Percentiles rank a stretch among this genome's conserved stretches.
phyloP scores from a whole-genome alignment of 768 basidiomycete genomes.

The Hortiboletus flavorubellus region DNA sequence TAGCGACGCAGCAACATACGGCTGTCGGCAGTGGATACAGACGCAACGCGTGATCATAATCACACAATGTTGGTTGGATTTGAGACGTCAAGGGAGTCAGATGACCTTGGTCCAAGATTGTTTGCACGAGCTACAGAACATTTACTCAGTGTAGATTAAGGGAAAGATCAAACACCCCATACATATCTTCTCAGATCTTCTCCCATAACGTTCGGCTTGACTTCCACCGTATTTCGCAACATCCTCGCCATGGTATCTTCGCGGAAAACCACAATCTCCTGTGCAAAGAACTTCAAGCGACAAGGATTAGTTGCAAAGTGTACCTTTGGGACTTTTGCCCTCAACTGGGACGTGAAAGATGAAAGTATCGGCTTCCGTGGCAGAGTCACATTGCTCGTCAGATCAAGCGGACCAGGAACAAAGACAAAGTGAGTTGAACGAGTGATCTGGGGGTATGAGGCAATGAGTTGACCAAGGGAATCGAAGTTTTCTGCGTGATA shows the following conservation, averaged over 20 bases:
- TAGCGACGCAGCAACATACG: conserved; percentile 44
- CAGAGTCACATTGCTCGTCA: conserved; percentile 74
- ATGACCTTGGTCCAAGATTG: conserved; percentile 93
- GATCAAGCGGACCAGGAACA: conserved; percentile 91
- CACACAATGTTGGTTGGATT: conserved; percentile 83
- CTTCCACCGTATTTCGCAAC: conserved; percentile 86
- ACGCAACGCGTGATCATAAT: conserved; percentile 88
- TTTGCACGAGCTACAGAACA: conserved; percentile 78
- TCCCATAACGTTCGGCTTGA: conserved; percentile 75
- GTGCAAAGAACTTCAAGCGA: conserved; percentile 90
- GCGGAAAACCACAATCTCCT: conserved; percentile 92
- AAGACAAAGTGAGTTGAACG: conserved; percentile 86
- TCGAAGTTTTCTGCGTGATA: conserved; percentile 78
- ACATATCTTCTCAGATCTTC: conserved; percentile 89
- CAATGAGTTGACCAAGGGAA: conserved; percentile 78
- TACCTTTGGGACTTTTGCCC: conserved; percentile 69
- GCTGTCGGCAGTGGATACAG: conserved; percentile 93
- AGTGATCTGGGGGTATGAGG: conserved; percentile 73
- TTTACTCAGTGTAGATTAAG: neutral
- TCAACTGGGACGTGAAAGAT: conserved; percentile 66
- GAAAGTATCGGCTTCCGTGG: conserved; percentile 82
- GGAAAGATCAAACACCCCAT: conserved; percentile 29
- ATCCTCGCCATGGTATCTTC: conserved; percentile 93
- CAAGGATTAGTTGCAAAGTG: conserved; percentile 91
- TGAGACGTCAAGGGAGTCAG: conserved; percentile 82